Base-by-base conservation (phyloP, 2,329 filamentous ascomycete species). In the Aspergillus fumigatus region DNA sequence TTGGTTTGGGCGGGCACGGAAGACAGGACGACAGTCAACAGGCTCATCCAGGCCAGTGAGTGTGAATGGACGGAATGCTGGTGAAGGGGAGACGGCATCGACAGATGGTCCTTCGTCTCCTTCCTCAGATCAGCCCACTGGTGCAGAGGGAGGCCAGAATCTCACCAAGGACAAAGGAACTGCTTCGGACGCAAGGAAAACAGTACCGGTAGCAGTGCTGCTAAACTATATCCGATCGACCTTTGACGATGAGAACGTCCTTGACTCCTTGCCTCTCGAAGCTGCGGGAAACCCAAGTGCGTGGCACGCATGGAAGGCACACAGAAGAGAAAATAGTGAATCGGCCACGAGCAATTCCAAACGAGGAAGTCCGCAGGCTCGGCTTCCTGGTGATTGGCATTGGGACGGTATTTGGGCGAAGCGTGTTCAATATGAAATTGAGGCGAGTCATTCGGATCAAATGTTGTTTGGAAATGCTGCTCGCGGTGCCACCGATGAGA, bases 371-470 rank as follows among this genome's bases (percentile, higher is more conserved):
- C 77, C 67, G 52, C 71, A 70, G 61, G 67, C 74, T 38, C 76
- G 86, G 58, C 80, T 82, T 51, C 91, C 91, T 0, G 89, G 88
- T 6, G 88, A 96, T 66, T 97, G 93, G 93, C 96, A 96, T 69
- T 97, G 93, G 93, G 91, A 96, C 67, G 92, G 93, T 0, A 93
- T 97, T 0, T 99, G 93, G 93, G 90, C 95, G 70, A 88, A 92
- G 62, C 83, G 93, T 54, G 92, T 96, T 1, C 87, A 85, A 73
- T 89, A 88, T 71, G 88, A 88, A 19, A 84, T 97, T 47, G 83
- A 87, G 51, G 81, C 83, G 9, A 96, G 91, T 67, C 76, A 91
- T 51, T 89, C 90, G 1, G 93, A 97, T 63, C 79, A 86, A 1
- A 86, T 90, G 4, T 75, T 97, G 25, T 97, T 87, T 75, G 90